phyloP scores from a whole-genome alignment of 495 filamentous ascomycete species.

The Aspergillus bridgeri region DNA sequence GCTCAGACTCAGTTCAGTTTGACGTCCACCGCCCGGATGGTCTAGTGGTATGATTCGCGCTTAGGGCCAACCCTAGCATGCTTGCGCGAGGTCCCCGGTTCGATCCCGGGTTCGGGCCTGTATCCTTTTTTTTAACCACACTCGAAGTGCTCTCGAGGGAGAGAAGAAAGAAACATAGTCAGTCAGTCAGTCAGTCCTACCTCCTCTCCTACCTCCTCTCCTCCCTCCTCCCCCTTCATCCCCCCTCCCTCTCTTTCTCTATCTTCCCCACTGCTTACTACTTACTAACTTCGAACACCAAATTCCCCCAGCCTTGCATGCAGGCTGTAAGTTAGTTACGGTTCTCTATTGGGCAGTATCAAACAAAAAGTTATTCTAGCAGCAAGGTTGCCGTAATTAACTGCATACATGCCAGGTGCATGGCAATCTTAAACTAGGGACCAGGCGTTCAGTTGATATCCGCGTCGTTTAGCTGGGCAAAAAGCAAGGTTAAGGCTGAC shows the following conservation, averaged over 20 bases:
- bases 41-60: constrained; percentile 21
- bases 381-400: neutral
- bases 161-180: too few species aligned
- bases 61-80: too few species aligned
- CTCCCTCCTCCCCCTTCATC: too few species aligned
- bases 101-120: too few species aligned
- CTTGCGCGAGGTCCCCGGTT: too few species aligned
- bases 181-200: too few species aligned
- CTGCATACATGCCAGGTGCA: neutral
- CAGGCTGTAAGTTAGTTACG: neutral
- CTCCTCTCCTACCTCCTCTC: too few species aligned
- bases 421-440: neutral
- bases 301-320: neutral
- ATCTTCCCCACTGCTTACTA: too few species aligned
- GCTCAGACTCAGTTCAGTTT: too few species aligned
- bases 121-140: too few species aligned
- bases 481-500: neutral
- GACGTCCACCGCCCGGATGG: constrained; percentile 11
- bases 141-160: too few species aligned
- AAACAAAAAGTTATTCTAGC: neutral
- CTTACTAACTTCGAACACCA: neutral
- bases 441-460: neutral
- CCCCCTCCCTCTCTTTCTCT: too few species aligned
- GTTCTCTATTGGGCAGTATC: neutral
- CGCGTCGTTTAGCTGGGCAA: neutral